Base-by-base conservation (phyloP, 2,329 filamentous ascomycete genomes). In the Pseudogymnoascus sp. region DNA sequence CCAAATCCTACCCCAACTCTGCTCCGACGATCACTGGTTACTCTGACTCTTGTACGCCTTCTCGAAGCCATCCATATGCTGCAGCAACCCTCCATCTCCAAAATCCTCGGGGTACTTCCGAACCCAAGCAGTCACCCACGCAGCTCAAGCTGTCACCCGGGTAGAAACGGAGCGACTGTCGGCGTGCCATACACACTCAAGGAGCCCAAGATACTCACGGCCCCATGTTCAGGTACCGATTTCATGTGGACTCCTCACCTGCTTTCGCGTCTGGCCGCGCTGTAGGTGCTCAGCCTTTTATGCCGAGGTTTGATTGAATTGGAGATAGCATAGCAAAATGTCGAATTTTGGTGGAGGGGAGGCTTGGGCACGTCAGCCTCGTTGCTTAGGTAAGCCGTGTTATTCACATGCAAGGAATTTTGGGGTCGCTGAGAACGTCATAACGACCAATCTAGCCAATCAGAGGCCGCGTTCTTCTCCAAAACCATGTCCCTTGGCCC, bases 401-500 rank as follows among this genome's bases (percentile, higher is more conserved):
- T 4, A 11, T 59, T 59, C 53, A 59, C 53, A 59, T 59, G 53
- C 53, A 31, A 59, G 18, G 53, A 4, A 33, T 33, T 59, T 35
- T 11, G 14, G 25, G 25, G 31, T n/a, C 7, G 25, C 8, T 56
- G 23, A 10, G 3, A 28, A 14, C 53, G 53, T 59, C 53, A 59
- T 59, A 8, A n/a, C 8, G 5, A 21, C 3, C 10, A 16, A 11
- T 11, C 4, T 11, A 5, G 3, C 53, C 53, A 59, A 37, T 59
- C 28, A 59, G 31, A 59, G 25, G 6, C 25, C 4, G 25, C 5
- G 18, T 3, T 23, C 7, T 59, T 59, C 25, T 31, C 53, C 25
- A 59, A 59, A 11, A 21, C 53, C 25, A 31, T 59, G 53, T 37
- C 53, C 53, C 33, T 59, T 59, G 53, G 53, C 28, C 25, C 53